Evolutionary conservation across 1,284 basidiomycete species (phyloP), one percentile per base, ranked within the genome.

Genomic region (Microbotryum violaceum): DNA sequence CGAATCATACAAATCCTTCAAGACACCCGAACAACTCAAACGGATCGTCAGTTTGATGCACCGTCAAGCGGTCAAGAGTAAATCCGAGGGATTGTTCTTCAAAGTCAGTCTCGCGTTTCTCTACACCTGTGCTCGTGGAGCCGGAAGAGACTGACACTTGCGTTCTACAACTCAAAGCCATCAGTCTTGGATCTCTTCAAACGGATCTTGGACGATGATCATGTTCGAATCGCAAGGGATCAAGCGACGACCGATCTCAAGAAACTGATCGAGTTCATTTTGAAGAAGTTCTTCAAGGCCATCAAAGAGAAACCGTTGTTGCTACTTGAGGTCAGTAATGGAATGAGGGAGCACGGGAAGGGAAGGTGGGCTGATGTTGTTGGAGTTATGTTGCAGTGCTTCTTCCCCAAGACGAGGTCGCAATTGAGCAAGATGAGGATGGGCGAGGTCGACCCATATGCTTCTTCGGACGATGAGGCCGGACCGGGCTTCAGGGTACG

Each of bases 1-100:
- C 56, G 78, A 82, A 31, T 82, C 88, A 9, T 93, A 89, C 79
- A 83, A 83, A 70, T 86, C 91, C 56, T 91, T 91, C 74, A 79
- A 81, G 14, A 83, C 85, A 3, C 76, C 85, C 0, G 89, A 93
- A 67, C 82, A 86, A 71, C 85, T 97, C 83, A 88, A 87, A 74
- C 82, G 91, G 45, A 85, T 90, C 42, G 89, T 94, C 23, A 83
- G 82, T 64, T 77, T 97, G 63, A 81, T 97, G 71, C 89, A 96
- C 75, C 82, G 93, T 20, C 89, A 93, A 70, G 91, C 85, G 42
- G 83, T 97, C 65, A 86, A 83, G 70, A 85, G 86, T 10, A 90
- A 93, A 73, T 89, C 89, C 0, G 91, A 96, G 74, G 90, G 86
- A 0, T 77, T 97, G 16, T 96, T 90, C 77, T 97, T 91, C 82